Evolutionary conservation across 2,329 filamentous ascomycete species (phyloP).

Genomic region (Fusarium nelsonii): DNA sequence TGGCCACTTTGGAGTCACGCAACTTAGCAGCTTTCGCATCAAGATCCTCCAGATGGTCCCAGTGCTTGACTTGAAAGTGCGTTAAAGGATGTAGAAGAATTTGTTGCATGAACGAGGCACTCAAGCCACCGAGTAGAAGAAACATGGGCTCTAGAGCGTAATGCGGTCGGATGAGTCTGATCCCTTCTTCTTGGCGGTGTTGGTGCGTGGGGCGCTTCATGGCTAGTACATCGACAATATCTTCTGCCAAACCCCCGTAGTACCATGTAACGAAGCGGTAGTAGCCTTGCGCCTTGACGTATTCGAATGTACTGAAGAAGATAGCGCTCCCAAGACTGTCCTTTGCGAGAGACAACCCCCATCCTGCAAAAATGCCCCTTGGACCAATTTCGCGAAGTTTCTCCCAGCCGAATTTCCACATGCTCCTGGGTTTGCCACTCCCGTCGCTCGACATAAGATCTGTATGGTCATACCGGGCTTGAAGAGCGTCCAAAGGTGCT

Average conservation of each 20-base stretch:
- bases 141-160: slow-evolving; percentile 82
- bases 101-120: slow-evolving; percentile 77
- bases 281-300: slow-evolving; percentile 77
- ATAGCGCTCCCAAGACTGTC: slow-evolving; percentile 76
- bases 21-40: slow-evolving; percentile 70
- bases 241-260: slow-evolving; percentile 70
- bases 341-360: slow-evolving; percentile 75
- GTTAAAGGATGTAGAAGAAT: slow-evolving; percentile 77
- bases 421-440: slow-evolving; percentile 65
- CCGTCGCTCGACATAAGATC: slow-evolving; percentile 60
- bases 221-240: slow-evolving; percentile 64
- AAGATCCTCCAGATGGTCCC: slow-evolving; percentile 77
- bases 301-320: slow-evolving; percentile 83
- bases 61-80: slow-evolving; percentile 78
- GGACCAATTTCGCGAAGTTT: slow-evolving; percentile 77
- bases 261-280: slow-evolving; percentile 78
- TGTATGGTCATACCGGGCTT: slow-evolving; percentile 75
- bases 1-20: slow-evolving; percentile 50
- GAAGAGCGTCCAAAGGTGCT: slow-evolving; percentile 80
- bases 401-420: slow-evolving; percentile 78
- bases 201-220: slow-evolving; percentile 57
- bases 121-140: slow-evolving; percentile 74
- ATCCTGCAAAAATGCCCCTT: slow-evolving; percentile 80
- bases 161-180: slow-evolving; percentile 74
- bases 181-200: slow-evolving; percentile 47